phyloP scores from a whole-genome alignment of 495 filamentous ascomycete species.

The Aspergillus saccharolyticus region DNA sequence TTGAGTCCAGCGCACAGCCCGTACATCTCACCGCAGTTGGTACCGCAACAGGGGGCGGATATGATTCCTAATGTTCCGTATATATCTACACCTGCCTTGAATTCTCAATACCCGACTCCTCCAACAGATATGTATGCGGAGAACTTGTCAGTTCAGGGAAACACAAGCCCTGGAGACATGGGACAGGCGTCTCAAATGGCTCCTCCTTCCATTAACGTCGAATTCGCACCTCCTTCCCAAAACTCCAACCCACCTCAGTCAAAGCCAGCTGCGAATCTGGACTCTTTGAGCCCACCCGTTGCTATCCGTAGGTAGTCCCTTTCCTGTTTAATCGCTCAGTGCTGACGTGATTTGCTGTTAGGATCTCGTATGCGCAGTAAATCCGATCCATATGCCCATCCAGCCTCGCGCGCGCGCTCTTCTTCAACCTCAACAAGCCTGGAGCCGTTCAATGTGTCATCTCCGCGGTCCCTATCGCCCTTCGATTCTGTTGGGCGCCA shows the following conservation, averaged over 20 bases:
- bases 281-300: slow-evolving; percentile 66
- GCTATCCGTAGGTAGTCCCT: slow-evolving; percentile 61
- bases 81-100: slow-evolving; percentile 46
- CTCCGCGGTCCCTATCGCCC: slow-evolving; percentile 66
- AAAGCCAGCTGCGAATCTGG: slow-evolving; percentile 58
- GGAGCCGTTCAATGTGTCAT: slow-evolving; percentile 39
- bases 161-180: slow-evolving; percentile 47
- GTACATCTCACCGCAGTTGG: slow-evolving; percentile 75
- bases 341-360: slow-evolving; percentile 21
- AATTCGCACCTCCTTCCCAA: slow-evolving; percentile 81
- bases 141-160: slow-evolving; percentile 23
- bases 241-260: slow-evolving; percentile 65
- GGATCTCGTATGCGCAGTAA: slow-evolving; percentile 60
- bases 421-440: slow-evolving; percentile 41
- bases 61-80: slow-evolving; percentile 42
- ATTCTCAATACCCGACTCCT: slow-evolving; percentile 45
- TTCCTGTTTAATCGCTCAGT: not conserved
- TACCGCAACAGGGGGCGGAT: slow-evolving; percentile 62
- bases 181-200: slow-evolving; percentile 70
- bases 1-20: slow-evolving; percentile 80
- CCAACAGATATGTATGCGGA: slow-evolving; percentile 53
- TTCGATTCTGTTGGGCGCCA: slow-evolving; percentile 38
- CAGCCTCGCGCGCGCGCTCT: slow-evolving; percentile 41
- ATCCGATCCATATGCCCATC: slow-evolving; percentile 64
- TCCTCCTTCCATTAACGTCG: slow-evolving; percentile 87